Percentiles rank a stretch among this genome's conserved stretches.
phyloP scores from a whole-genome alignment of 345 rosid species.

The Lepidium sativum region DNA sequence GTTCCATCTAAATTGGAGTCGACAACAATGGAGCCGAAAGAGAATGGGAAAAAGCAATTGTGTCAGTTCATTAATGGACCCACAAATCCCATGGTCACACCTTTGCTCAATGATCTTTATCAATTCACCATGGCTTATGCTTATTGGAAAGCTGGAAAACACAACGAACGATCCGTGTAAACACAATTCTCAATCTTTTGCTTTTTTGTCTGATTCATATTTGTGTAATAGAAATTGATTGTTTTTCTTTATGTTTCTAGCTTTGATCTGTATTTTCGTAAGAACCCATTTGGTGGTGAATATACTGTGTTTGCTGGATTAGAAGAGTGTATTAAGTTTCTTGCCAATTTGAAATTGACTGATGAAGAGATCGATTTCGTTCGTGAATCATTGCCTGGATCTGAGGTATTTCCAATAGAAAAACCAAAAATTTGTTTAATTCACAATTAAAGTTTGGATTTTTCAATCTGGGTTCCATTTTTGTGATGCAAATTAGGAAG shows the following conservation, averaged over 20 bases:
- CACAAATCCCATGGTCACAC: constrained; percentile 89
- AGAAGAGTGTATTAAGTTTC: constrained; percentile 84
- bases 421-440: too few relatives aligned
- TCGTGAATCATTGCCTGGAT: constrained; percentile 52
- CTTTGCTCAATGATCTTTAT: constrained; percentile 82
- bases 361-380: constrained; percentile 73
- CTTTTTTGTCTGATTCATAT: background rate
- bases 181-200: constrained; percentile 1
- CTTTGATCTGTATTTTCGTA: constrained; percentile 91
- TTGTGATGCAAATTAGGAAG: constrained; percentile 20
- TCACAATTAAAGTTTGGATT: background rate
- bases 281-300: constrained; percentile 94
- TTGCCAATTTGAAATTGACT: constrained; percentile 70
- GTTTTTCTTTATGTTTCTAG: constrained; percentile 16
- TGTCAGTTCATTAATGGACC: constrained; percentile 42
- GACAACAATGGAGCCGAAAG: constrained; percentile 27
- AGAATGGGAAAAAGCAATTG: constrained; percentile 24
- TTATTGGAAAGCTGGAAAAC: constrained; percentile 96
- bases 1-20: background rate
- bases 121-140: constrained; percentile 98
- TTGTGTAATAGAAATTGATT: background rate
- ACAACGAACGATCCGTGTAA: constrained; percentile 77
- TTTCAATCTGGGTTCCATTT: background rate
- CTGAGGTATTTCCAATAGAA: constrained; percentile 46
- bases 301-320: constrained; percentile 91